Evolutionary conservation across 2,329 filamentous ascomycete species (phyloP).

Genomic region (Sarocladiaceae sp.): DNA sequence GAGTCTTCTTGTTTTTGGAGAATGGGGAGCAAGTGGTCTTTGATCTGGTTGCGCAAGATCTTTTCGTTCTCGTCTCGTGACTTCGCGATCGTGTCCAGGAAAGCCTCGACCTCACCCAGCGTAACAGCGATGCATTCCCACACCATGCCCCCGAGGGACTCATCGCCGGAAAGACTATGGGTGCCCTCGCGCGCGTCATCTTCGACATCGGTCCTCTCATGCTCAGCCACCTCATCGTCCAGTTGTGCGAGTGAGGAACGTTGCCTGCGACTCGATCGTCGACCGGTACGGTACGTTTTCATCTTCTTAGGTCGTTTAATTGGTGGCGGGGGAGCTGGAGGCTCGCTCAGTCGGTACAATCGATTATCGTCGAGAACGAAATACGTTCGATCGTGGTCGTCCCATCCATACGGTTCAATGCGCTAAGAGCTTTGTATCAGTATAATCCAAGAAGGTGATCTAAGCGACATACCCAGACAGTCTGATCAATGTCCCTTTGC

Average conservation of each 20-base stretch:
- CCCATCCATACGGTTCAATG: constrained; percentile 83
- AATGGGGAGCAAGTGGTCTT: constrained; percentile 74
- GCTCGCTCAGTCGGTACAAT: constrained; percentile 81
- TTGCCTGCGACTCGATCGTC: constrained; percentile 65
- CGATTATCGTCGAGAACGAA: constrained; percentile 92
- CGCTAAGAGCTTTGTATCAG: constrained; percentile 37
- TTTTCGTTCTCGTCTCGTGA: constrained; percentile 83
- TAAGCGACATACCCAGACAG: constrained; percentile 64
- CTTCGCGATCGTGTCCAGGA: constrained; percentile 66
- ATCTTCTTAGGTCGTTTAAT: constrained; percentile 61
- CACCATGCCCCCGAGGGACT: constrained; percentile 63
- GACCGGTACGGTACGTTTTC: constrained; percentile 42
- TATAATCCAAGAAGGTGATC: background rate
- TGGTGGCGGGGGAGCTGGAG: constrained; percentile 54
- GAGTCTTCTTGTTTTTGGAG: constrained; percentile 73
- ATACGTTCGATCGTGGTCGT: constrained; percentile 78
- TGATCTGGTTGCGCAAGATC: constrained; percentile 62
- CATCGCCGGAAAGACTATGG: constrained; percentile 28
- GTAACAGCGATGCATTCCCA: constrained; percentile 92
- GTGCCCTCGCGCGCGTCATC: constrained; percentile 9
- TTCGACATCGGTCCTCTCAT: background rate
- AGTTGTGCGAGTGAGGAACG: background rate
- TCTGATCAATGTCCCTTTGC: constrained; percentile 73
- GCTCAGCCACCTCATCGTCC: background rate
- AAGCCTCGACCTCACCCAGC: constrained; percentile 65